A percentile compares a stretch with the other conserved stretches of the same genome.
These are phyloP conservation scores for Diplotaxis tenuifolia DNA, from an alignment of 345 rosid genomes.

Conservation along the genomic window DNA sequence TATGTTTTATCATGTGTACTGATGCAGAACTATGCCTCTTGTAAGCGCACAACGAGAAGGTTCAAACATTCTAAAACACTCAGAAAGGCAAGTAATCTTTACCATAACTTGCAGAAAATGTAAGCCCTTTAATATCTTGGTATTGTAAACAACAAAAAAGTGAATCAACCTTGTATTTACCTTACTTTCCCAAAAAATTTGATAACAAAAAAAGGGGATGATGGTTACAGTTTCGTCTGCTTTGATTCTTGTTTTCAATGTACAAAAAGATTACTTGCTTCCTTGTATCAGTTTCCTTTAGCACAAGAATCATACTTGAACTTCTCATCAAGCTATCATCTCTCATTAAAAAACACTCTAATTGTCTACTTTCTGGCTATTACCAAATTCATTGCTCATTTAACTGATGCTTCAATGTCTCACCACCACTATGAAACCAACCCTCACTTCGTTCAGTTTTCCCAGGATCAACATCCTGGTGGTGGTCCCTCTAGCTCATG, in stretches of 20 bases:
- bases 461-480: constrained; percentile 29
- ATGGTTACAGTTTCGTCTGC: constrained; percentile 13
- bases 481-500: constrained; percentile 32
- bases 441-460: constrained; percentile 49
- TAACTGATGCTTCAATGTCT: constrained; percentile 38
- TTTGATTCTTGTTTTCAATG: neutral
- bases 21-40: constrained; percentile 17
- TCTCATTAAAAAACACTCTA: constrained; percentile 23
- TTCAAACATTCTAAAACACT: neutral
- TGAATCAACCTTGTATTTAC: neutral
- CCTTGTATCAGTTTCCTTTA: constrained; percentile 45
- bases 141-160: neutral
- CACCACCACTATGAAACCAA: constrained; percentile 49
- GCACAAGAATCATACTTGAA: constrained; percentile 59
- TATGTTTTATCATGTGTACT: constrained; percentile 9
- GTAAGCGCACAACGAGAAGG: neutral
- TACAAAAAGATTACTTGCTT: constrained; percentile 63
- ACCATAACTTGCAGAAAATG: neutral
- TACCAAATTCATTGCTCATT: constrained; percentile 5
- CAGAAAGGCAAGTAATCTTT: too few relatives aligned
- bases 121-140: constrained; percentile 8
- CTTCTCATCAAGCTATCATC: constrained; percentile 58
- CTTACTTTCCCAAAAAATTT: neutral
- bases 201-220: constrained; percentile 7
- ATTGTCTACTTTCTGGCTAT: constrained; percentile 30